These are phyloP conservation scores for Exidia glandulosa DNA, from an alignment of 768 basidiomycete species.

Conservation along the genomic window DNA sequence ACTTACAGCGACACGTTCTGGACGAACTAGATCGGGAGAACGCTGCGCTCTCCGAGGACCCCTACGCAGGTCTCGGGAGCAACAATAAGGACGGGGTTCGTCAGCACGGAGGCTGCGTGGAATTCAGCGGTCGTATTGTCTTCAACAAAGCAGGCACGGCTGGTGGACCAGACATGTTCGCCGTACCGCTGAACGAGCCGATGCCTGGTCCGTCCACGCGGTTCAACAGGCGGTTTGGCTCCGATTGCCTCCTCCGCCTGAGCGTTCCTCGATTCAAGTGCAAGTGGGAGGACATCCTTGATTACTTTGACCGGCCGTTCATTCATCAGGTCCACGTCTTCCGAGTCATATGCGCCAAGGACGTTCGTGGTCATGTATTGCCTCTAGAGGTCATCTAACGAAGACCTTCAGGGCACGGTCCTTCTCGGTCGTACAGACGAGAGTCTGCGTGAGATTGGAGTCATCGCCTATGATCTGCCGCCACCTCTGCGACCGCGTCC, in stretches of 20 bases:
- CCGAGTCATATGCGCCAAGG: slow-evolving; percentile 53
- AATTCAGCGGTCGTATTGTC: slow-evolving; percentile 45
- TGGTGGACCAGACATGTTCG: slow-evolving; percentile 12
- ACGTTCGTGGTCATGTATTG: slow-evolving; percentile 46
- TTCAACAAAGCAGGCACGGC: slow-evolving; percentile 20
- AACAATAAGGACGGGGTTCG: slow-evolving; percentile 32
- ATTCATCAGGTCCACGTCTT: slow-evolving; percentile 57
- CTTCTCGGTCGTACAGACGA: slow-evolving; percentile 21
- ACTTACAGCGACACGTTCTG: too few species aligned
- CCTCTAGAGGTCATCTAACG: slow-evolving; percentile 28
- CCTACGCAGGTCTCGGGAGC: slow-evolving; percentile 52
- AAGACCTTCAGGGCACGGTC: neutral
- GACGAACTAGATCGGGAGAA: slow-evolving; percentile 55
- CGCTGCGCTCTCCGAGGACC: slow-evolving; percentile 42
- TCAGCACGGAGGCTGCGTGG: slow-evolving; percentile 54
- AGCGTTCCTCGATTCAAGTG: slow-evolving; percentile 31
- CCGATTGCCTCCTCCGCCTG: slow-evolving; percentile 50
- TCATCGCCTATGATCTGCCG: slow-evolving; percentile 35
- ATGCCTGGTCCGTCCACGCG: slow-evolving; percentile 51
- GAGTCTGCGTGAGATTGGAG: slow-evolving; percentile 25
- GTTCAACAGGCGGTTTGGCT: slow-evolving; percentile 55
- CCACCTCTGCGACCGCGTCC: slow-evolving; percentile 14
- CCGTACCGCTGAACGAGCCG: slow-evolving; percentile 42
- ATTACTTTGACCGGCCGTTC: slow-evolving; percentile 37
- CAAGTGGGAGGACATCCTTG: slow-evolving; percentile 17